These are phyloP conservation scores for Diaporthe aspalathi DNA, from an alignment of 2,329 filamentous ascomycete genomes.

Conservation along the genomic window DNA sequence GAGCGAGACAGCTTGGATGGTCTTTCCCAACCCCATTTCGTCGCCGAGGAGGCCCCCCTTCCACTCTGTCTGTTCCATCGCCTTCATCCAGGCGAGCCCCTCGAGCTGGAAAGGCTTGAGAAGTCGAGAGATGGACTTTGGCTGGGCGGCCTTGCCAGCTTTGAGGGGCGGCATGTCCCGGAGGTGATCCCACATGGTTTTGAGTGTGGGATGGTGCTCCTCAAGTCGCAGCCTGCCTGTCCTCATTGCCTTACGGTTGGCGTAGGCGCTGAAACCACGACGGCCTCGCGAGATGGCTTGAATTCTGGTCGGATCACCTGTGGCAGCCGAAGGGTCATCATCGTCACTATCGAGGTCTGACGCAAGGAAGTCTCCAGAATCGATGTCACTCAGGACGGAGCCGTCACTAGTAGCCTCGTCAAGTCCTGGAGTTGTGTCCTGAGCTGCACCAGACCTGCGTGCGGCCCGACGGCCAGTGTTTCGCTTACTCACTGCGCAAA, in stretches of 20 bases:
- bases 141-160: constrained; percentile 73
- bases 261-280: constrained; percentile 49
- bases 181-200: constrained; percentile 86
- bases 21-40: constrained; percentile 99
- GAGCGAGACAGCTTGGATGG: constrained; percentile 95
- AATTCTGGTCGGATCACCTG: constrained; percentile 24
- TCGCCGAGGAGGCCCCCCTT: constrained; percentile 92
- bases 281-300: constrained; percentile 42
- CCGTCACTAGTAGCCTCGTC: constrained; percentile 27
- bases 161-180: constrained; percentile 75
- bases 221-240: constrained; percentile 76
- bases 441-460: background rate
- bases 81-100: constrained; percentile 93
- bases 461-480: background rate
- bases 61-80: constrained; percentile 87
- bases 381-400: background rate
- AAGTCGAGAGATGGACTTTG: constrained; percentile 80
- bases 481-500: constrained; percentile 12
- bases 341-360: constrained; percentile 50
- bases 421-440: constrained; percentile 1
- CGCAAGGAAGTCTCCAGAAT: constrained; percentile 20
- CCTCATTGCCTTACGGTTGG: constrained; percentile 46
- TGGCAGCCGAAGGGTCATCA: constrained; percentile 42
- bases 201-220: constrained; percentile 79
- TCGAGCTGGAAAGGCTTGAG: constrained; percentile 95